Evolutionary conservation across 1,139 yeast species (phyloP).

Genomic region (Geotrichum histeridarum): DNA sequence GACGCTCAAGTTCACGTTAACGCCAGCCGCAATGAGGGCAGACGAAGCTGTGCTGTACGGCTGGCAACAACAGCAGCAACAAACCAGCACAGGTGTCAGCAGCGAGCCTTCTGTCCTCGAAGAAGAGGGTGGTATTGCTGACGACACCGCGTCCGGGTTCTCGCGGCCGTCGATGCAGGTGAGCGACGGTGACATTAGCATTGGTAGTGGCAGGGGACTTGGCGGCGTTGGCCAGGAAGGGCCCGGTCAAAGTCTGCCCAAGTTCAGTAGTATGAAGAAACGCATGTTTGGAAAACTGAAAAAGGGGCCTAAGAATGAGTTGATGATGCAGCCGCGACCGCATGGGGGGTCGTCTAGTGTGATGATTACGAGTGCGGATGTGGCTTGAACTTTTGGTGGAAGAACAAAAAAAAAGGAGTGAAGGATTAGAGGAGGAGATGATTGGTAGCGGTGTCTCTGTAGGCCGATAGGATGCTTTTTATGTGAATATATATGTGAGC

Average conservation of each 20-base stretch:
- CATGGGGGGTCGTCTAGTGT: conserved; percentile 1
- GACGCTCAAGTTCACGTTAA: conserved; percentile 33
- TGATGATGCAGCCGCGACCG: not conserved
- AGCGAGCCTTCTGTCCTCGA: conserved; percentile 18
- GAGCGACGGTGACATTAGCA: not conserved
- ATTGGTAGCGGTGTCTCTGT: too few species aligned
- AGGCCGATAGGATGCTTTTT: too few species aligned
- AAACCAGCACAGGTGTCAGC: conserved; percentile 25
- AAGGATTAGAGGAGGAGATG: too few species aligned
- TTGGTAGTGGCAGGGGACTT: conserved; percentile 13
- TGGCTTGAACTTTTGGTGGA: not conserved
- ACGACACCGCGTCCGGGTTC: not conserved
- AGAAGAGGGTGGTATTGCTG: not conserved
- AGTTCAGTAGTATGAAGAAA: conserved; percentile 18
- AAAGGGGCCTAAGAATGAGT: conserved; percentile 4
- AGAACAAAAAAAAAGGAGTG: too few species aligned
- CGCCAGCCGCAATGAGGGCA: conserved; percentile 34
- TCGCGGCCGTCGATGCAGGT: not conserved
- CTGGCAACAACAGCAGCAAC: too few species aligned
- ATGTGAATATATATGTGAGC: too few species aligned
- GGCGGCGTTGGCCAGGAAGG: not conserved
- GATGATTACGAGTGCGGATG: conserved; percentile 18
- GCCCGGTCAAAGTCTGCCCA: too few species aligned
- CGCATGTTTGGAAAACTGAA: conserved; percentile 30
- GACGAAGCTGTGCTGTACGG: conserved; percentile 33